A percentile compares a stretch with the other conserved stretches of the same genome.
These are phyloP conservation scores for Aspergillus neotritici DNA, from an alignment of 2,329 filamentous ascomycete genomes.

Conservation along the genomic window DNA sequence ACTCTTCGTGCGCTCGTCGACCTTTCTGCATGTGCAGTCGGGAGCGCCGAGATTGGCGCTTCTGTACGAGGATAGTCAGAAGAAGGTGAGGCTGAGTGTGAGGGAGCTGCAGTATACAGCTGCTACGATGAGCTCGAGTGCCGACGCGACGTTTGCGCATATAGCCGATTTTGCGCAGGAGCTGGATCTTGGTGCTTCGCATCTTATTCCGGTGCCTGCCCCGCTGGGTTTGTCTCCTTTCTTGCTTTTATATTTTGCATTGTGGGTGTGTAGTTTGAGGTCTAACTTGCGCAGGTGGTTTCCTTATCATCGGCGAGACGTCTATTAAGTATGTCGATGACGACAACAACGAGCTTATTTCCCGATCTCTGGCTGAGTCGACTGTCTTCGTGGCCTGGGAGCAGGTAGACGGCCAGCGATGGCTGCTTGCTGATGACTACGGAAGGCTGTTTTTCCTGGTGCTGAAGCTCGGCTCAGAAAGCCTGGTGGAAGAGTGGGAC, in stretches of 20 bases:
- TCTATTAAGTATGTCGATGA: constrained; percentile 81
- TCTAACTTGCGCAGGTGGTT: constrained; percentile 54
- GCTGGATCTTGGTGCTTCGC: constrained; percentile 55
- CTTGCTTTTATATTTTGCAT: neutral
- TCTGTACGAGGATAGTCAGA: constrained; percentile 59
- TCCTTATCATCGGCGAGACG: constrained; percentile 73
- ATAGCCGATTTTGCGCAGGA: constrained; percentile 48
- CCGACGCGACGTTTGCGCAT: constrained; percentile 51
- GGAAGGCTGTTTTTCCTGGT: constrained; percentile 80
- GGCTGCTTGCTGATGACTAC: constrained; percentile 88
- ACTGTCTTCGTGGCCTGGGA: constrained; percentile 92
- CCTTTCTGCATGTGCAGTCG: constrained; percentile 55
- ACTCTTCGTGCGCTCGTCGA: constrained; percentile 60
- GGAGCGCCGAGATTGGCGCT: constrained; percentile 58
- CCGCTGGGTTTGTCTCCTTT: constrained; percentile 45
- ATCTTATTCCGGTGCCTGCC: constrained; percentile 56
- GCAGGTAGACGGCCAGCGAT: constrained; percentile 71
- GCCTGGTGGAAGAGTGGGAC: constrained; percentile 66
- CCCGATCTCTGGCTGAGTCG: constrained; percentile 62
- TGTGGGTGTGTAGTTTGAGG: constrained; percentile 28
- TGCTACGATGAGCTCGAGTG: constrained; percentile 41
- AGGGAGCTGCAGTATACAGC: constrained; percentile 50
- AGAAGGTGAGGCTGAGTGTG: constrained; percentile 51
- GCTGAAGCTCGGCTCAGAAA: constrained; percentile 59
- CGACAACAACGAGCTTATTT: constrained; percentile 60